Evolutionary conservation across 169 alveolate genomes (phyloP), one percentile per base, ranked within the genome.

Genomic region (Plasmodium gallinaceum): DNA sequence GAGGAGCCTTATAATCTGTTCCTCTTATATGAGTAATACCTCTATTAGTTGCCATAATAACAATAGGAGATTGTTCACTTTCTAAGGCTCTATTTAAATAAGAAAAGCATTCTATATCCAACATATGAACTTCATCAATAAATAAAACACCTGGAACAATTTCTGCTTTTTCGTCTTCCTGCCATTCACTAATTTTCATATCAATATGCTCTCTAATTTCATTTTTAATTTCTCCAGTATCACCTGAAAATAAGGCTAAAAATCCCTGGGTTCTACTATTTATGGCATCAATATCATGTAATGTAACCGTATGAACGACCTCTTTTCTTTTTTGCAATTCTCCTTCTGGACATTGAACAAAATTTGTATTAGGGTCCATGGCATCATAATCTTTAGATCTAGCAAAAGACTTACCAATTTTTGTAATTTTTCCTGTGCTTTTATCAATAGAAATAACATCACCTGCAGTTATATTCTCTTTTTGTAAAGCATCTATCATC

Each of bases 41-140:
- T 89, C 99, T 95, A 91, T 99, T 99, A 12, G 99, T 98, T n/a
- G 99, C 99, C 98, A 99, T 97, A 74, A 98, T 98, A 51, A 99
- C 98, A 57, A 98, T 95, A 22, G 99, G 99, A 22, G 99, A 98
- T 37, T 95, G 95, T 66, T 97, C 99, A 61, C 96, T 94, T 97
- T 99, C 99, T 68, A 99, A 92, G 8, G 99, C 99, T 93, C 98
- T 97, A 94, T 98, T 98, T 43, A 99, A 95, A 94, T 97, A 99
- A 45, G 99, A 97, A 96, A 98, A 99, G 91, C 99, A 99, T 94
- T 99, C 99, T 68, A 99, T 97, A 94, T 99, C 99, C 73, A 99
- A 94, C 99, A 99, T 98, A 94, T 99, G 99, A 26, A 97, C 99
- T 96, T 99, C 99, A 94, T 99, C 99, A 62, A 99, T 99, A 95